Evolutionary conservation across 2,329 filamentous ascomycete species (phyloP).

Genomic region (Exserohilum rostratum): DNA sequence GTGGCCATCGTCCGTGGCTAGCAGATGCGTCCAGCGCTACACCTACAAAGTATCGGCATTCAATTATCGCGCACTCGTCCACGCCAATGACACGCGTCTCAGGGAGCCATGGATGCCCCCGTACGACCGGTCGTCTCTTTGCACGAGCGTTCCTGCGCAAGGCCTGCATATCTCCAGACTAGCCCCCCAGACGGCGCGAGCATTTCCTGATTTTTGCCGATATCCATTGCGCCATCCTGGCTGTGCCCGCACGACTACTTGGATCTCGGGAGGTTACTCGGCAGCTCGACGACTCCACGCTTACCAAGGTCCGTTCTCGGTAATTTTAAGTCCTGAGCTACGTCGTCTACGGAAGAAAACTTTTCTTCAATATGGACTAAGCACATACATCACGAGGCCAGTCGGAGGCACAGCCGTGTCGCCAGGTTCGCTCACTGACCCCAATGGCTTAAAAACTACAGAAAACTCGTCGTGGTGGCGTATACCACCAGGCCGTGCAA

Average conservation of each 20-base stretch:
- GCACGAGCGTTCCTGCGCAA: conserved; percentile 11
- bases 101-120: too few relatives aligned
- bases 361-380: conserved; percentile 14
- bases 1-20: too few relatives aligned
- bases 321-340: conserved; percentile 21
- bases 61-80: not conserved
- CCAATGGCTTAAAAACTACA: not conserved
- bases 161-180: not conserved
- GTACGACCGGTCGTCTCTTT: not conserved
- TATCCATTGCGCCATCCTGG: conserved; percentile 10
- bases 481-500: conserved; percentile 11
- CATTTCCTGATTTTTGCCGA: conserved; percentile 5
- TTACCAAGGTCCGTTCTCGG: conserved; percentile 23
- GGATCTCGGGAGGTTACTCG: conserved; percentile 35
- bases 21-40: not conserved
- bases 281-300: conserved; percentile 16
- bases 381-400: not conserved
- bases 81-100: not conserved
- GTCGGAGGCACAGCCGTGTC: conserved; percentile 12
- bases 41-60: not conserved
- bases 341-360: conserved; percentile 11
- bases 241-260: conserved; percentile 16
- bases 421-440: conserved; percentile 7
- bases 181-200: not conserved
- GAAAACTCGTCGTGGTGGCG: conserved; percentile 15